These are phyloP conservation scores for Serendipita indica DNA, from an alignment of 768 basidiomycete genomes.

Conservation along the genomic window DNA sequence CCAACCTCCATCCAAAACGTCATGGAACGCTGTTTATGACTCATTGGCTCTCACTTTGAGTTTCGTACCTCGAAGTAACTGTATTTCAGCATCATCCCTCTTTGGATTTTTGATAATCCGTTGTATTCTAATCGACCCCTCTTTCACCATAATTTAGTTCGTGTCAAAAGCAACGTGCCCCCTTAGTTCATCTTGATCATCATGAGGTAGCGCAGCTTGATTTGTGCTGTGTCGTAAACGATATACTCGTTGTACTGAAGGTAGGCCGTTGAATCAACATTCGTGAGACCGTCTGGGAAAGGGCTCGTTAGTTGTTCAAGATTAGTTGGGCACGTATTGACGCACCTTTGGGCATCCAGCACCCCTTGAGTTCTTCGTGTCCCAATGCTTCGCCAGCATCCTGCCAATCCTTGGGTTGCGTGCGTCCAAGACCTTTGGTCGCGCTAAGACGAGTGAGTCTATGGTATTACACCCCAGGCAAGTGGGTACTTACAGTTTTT, in stretches of 20 bases:
- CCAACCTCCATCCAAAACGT: too few relatives aligned
- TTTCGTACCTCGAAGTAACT: too few relatives aligned
- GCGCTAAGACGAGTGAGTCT: constrained; percentile 23
- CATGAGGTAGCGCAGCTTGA: constrained; percentile 29
- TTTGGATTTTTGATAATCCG: too few relatives aligned
- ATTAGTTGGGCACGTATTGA: background rate
- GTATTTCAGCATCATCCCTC: too few relatives aligned
- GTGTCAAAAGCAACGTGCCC: too few relatives aligned
- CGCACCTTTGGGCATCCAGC: constrained; percentile 46
- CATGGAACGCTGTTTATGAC: too few relatives aligned
- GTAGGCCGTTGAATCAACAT: constrained; percentile 15
- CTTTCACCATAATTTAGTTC: too few relatives aligned
- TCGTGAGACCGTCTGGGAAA: background rate
- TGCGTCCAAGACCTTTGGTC: constrained; percentile 40
- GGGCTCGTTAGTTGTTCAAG: background rate
- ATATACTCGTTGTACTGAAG: constrained; percentile 53
- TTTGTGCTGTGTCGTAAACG: constrained; percentile 43
- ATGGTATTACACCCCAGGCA: background rate
- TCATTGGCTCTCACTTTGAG: too few relatives aligned
- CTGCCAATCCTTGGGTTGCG: constrained; percentile 41
- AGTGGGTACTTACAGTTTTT: constrained; percentile 24
- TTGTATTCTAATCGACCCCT: too few relatives aligned
- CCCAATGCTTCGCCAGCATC: constrained; percentile 39
- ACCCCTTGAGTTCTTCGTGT: constrained; percentile 36
- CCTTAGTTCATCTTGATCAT: constrained; percentile 8